Evolutionary conservation across 2,329 filamentous ascomycete species (phyloP).

Genomic region (Exophiala bonariae): DNA sequence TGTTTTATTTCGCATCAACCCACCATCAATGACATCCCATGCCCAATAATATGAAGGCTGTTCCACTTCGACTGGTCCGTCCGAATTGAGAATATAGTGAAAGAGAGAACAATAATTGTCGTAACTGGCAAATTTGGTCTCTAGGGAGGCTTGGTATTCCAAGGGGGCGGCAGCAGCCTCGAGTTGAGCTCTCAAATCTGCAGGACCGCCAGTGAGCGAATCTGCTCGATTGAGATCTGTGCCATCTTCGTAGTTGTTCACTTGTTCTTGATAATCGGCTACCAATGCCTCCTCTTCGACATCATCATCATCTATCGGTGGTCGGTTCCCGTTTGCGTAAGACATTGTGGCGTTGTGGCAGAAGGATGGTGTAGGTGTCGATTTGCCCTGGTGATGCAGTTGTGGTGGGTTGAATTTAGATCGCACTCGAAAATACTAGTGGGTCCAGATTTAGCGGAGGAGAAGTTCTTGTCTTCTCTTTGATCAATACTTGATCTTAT

Average conservation of each 20-base stretch:
- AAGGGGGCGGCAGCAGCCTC: slow-evolving; percentile 89
- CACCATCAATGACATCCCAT: slow-evolving; percentile 91
- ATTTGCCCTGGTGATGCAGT: too few species aligned
- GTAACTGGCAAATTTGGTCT: slow-evolving; percentile 98
- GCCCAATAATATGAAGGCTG: slow-evolving; percentile 98
- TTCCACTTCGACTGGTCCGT: slow-evolving; percentile 96
- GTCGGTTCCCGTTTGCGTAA: slow-evolving; percentile 44
- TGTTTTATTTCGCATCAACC: too few species aligned
- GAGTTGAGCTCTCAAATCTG: slow-evolving; percentile 90
- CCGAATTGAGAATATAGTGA: slow-evolving; percentile 98
- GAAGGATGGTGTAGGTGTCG: too few species aligned
- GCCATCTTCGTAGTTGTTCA: slow-evolving; percentile 87
- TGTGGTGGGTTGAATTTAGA: too few species aligned
- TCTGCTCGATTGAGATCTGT: slow-evolving; percentile 71
- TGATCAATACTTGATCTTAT: slow-evolving; percentile 8
- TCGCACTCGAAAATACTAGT: too few species aligned
- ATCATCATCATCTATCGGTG: slow-evolving; percentile 77
- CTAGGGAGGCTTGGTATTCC: slow-evolving; percentile 92
- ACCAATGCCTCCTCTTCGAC: slow-evolving; percentile 94
- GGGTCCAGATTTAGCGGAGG: too few species aligned
- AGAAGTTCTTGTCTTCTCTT: too few species aligned
- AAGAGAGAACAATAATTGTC: slow-evolving; percentile 99
- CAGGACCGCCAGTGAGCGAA: slow-evolving; percentile 68
- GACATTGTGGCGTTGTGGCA: slow-evolving; percentile 39
- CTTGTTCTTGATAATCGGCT: slow-evolving; percentile 94